Evolutionary conservation across 148 eudicot genomes (phyloP).

Genomic region (Nepenthes mirabilis): DNA sequence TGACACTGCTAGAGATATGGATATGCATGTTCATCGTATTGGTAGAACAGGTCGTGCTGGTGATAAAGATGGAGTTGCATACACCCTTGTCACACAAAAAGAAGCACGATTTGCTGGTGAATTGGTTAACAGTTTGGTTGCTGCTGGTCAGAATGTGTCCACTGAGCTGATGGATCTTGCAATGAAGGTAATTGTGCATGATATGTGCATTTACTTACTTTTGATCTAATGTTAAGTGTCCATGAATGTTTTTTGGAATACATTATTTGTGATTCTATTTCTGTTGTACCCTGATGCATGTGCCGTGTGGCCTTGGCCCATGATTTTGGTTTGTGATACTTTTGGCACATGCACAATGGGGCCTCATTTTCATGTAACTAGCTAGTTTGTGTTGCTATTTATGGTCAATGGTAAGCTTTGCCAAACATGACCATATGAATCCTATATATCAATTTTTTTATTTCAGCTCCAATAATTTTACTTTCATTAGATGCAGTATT

Average conservation of each 20-base stretch:
- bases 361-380: too few species aligned
- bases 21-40: conserved; percentile 98
- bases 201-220: conserved; percentile 2
- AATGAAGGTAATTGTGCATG: conserved; percentile 63
- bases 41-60: conserved; percentile 99
- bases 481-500: too few species aligned
- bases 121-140: conserved; percentile 79
- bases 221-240: background rate
- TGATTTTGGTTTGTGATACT: background rate
- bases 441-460: too few species aligned
- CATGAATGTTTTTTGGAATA: too few species aligned
- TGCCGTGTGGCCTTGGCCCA: background rate
- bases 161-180: conserved; percentile 89
- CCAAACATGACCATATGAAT: too few species aligned
- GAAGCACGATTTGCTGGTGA: conserved; percentile 98
- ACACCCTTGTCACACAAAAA: conserved; percentile 85
- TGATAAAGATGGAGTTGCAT: conserved; percentile 94
- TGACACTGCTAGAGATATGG: conserved; percentile 98
- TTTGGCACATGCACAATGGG: too few species aligned
- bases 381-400: too few species aligned
- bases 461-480: too few species aligned
- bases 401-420: too few species aligned
- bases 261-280: too few species aligned
- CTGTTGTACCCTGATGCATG: background rate
- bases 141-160: conserved; percentile 95